A percentile compares a stretch with the other conserved stretches of the same genome.
These are phyloP conservation scores for Podochytrium sp. DNA, from an alignment of 192 early-diverging fungal species.

Conservation along the genomic window DNA sequence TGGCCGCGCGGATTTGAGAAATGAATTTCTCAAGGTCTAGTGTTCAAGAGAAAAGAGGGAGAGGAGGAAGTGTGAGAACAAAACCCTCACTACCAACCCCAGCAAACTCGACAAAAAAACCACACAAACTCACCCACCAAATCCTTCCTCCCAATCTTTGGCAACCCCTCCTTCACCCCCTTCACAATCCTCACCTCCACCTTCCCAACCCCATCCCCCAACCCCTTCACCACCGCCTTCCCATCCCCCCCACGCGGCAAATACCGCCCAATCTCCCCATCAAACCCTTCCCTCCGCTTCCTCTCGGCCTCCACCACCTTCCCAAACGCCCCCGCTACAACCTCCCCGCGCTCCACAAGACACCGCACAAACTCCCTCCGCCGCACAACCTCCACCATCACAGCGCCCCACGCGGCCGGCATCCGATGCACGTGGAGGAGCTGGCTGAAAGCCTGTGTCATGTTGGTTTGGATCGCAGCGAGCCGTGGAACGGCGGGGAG, in stretches of 20 bases:
- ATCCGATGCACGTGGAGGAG: constrained; percentile 57
- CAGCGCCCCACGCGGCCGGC: constrained; percentile 55
- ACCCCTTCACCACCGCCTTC: constrained; percentile 35
- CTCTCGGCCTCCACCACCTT: constrained; percentile 42
- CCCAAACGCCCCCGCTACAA: constrained; percentile 45
- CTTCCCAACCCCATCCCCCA: constrained; percentile 47
- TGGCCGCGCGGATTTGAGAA: constrained; percentile 39
- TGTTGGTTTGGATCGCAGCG: constrained; percentile 10
- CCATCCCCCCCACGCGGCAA: constrained; percentile 37
- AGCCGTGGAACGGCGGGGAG: constrained; percentile 22
- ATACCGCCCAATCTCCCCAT: constrained; percentile 47
- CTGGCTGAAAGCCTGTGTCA: constrained; percentile 48
- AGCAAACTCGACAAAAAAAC: background rate
- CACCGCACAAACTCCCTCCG: constrained; percentile 48
- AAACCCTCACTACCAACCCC: too few relatives aligned
- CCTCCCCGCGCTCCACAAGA: constrained; percentile 42
- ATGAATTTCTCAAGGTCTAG: constrained; percentile 48
- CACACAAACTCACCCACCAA: constrained; percentile 16
- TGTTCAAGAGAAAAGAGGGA: background rate
- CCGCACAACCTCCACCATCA: constrained; percentile 53
- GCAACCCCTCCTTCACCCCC: constrained; percentile 42
- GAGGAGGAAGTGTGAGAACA: background rate
- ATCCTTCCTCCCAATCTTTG: constrained; percentile 41
- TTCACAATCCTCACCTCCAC: constrained; percentile 39
- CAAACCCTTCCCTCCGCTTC: constrained; percentile 45